Percentiles rank a stretch among this genome's conserved stretches.
These are phyloP conservation scores for Pichia sp. DNA, from an alignment of 1,139 yeast genomes.

Conservation along the genomic window DNA sequence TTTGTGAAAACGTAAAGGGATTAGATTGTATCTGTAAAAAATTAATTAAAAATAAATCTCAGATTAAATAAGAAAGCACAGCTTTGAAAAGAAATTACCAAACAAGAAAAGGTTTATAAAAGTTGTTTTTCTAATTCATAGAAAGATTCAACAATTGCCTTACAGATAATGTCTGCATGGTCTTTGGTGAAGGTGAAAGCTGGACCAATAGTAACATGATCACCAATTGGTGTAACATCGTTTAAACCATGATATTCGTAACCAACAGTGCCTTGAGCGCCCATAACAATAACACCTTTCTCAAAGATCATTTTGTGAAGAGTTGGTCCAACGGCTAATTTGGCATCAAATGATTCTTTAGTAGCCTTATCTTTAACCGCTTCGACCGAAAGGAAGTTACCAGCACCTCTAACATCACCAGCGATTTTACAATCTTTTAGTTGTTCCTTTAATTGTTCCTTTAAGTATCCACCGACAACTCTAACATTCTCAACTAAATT, in stretches of 20 bases:
- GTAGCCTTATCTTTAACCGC: slow-evolving; percentile 45
- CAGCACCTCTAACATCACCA: slow-evolving; percentile 57
- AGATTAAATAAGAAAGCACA: background rate
- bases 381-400: slow-evolving; percentile 56
- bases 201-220: slow-evolving; percentile 47
- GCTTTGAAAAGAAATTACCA: background rate
- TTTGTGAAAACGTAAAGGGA: background rate
- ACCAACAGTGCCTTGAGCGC: slow-evolving; percentile 35
- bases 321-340: slow-evolving; percentile 31
- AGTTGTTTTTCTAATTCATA: slow-evolving; percentile 24
- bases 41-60: background rate
- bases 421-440: slow-evolving; percentile 35
- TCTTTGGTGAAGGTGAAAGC: slow-evolving; percentile 40
- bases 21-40: too few species aligned
- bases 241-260: slow-evolving; percentile 28
- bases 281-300: slow-evolving; percentile 42
- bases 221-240: slow-evolving; percentile 32
- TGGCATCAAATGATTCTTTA: slow-evolving; percentile 40
- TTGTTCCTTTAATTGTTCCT: slow-evolving; percentile 33
- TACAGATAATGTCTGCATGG: slow-evolving; percentile 41
- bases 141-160: slow-evolving; percentile 24
- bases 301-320: slow-evolving; percentile 35
- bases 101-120: background rate
- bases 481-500: slow-evolving; percentile 43
- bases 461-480: slow-evolving; percentile 44